Conservation (phyloP, 2,329 filamentous ascomycete genomes). For the Stemphylium vesicarium region DNA sequence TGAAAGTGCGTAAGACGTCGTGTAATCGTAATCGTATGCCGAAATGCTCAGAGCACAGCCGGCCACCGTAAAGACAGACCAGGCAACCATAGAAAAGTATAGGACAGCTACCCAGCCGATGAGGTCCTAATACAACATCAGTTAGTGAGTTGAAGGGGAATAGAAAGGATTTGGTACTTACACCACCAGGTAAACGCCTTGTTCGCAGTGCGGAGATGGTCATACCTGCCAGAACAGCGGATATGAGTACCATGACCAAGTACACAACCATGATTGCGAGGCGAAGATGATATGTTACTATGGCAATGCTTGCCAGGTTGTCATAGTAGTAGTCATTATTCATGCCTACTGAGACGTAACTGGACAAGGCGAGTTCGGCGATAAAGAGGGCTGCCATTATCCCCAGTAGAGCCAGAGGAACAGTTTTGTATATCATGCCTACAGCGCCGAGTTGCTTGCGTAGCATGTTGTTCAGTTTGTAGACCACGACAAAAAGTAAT, state of each 20-base stretch:
- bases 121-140: slow-evolving; percentile 22
- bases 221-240: slow-evolving; percentile 17
- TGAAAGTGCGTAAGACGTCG: slow-evolving; percentile 1
- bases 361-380: slow-evolving; percentile 15
- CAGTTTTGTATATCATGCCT: slow-evolving; percentile 15
- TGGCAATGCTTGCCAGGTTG: not conserved
- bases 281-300: slow-evolving; percentile 1
- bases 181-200: slow-evolving; percentile 17
- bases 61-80: slow-evolving; percentile 14
- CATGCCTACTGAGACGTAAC: slow-evolving; percentile 13
- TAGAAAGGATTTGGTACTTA: slow-evolving; percentile 15
- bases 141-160: not conserved
- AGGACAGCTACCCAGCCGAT: slow-evolving; percentile 23
- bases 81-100: slow-evolving; percentile 26
- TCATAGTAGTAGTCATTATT: too few species aligned
- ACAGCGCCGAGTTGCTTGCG: slow-evolving; percentile 23
- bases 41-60: not conserved
- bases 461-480: slow-evolving; percentile 33
- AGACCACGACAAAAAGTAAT: slow-evolving; percentile 34
- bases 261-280: slow-evolving; percentile 27
- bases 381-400: slow-evolving; percentile 30
- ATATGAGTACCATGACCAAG: slow-evolving; percentile 24
- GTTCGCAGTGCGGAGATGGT: slow-evolving; percentile 26
- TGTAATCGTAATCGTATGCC: not conserved
- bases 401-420: slow-evolving; percentile 18